Evolutionary conservation across 805 yeast genomes (phyloP), one percentile per base, ranked within the genome.

Genomic region (Grigorovia jiainica): DNA sequence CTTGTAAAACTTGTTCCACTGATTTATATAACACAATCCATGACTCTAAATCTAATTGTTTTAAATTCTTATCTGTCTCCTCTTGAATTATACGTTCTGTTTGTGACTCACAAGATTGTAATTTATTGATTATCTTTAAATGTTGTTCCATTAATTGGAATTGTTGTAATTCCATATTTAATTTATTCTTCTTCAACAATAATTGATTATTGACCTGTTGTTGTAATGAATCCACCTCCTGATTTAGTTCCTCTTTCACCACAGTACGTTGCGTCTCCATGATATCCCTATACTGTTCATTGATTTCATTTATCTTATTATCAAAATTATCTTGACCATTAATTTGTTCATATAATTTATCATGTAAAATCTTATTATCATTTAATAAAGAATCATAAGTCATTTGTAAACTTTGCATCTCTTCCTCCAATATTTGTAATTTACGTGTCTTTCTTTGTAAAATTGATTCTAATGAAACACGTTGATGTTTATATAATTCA

Each of bases 401-500:
- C 37, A 36, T 31, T 9, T 29, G 30, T 5, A 43, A 36, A 19
- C 29, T 34, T 8, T 39, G 36, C 23, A 55, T 24, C 32, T 47
- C 45, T n/a, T 40, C 45, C 19, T 48, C 43, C n/a, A 53, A 77
- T 34, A 64, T 67, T 55, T 84, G 92, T 50, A 84, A 63, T 52
- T 83, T 92, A 23, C 67, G 52, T 17, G 82, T 71, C 42, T 86
- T 68, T 42, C 92, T 70, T 53, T 82, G 87, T 34, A 45, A 38
- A 43, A 48, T 43, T 4, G 44, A 16, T 9, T 37, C 38, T 23
- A 47, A 38, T 42, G 70, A 70, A 48, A 82, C 87, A 51, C 78
- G 79, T 55, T 87, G 92, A 59, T 85, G 92, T 57, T 80, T 81
- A 31, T 82, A 68, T 48, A 79, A 79, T 27, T 87, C 78, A 40